Conservation (phyloP, 441 rosid species). For the Corymbia calophylla region DNA sequence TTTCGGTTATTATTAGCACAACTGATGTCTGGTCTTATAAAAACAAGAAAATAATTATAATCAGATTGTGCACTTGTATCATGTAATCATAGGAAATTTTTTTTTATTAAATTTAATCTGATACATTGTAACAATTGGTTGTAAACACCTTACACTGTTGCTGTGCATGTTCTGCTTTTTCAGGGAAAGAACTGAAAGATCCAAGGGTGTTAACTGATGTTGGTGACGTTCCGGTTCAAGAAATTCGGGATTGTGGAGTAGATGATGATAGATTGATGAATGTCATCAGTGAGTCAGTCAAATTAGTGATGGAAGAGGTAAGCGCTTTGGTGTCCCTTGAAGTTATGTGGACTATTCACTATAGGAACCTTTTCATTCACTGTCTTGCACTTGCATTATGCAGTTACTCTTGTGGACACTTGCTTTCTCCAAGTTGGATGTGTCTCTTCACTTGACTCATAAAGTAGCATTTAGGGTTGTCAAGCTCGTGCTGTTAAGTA, state of each 20-base stretch:
- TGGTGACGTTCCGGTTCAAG: conserved; percentile 96
- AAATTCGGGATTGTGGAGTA: conserved; percentile 93
- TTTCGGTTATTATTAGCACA: neutral
- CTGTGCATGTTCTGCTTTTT: neutral
- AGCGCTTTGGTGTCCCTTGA: neutral
- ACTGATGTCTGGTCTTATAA: neutral
- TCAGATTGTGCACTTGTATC: neutral
- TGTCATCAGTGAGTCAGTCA: conserved; percentile 81
- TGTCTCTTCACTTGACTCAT: neutral
- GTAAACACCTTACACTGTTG: neutral
- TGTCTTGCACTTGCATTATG: neutral
- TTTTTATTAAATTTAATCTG: neutral
- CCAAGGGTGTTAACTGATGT: conserved; percentile 92
- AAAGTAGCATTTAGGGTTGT: neutral
- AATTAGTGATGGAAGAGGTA: conserved; percentile 92
- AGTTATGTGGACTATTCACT: neutral
- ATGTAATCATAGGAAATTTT: neutral
- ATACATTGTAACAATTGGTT: neutral
- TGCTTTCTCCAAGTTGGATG: neutral
- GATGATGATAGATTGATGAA: conserved; percentile 92
- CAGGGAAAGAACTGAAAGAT: conserved; percentile 85
- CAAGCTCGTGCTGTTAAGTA: neutral
- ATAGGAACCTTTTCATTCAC: neutral
- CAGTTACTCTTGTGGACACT: neutral
- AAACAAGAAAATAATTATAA: neutral